Evolutionary conservation across 164 flowering plant species (phyloP).

Genomic region (Magnolia officinalis): DNA sequence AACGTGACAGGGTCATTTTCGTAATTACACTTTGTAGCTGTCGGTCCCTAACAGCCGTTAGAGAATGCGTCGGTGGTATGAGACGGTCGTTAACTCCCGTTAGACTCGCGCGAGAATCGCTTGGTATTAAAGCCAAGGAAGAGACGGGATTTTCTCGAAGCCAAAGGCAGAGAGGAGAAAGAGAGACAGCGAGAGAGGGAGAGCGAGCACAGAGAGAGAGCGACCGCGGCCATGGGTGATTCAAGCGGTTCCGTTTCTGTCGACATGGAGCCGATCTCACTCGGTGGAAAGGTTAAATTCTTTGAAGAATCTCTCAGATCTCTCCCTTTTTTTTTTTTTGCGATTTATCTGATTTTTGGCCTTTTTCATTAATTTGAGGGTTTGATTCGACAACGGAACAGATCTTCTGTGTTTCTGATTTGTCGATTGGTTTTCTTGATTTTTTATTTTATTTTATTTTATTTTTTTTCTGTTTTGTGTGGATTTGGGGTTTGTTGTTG

Average conservation of each 20-base stretch:
- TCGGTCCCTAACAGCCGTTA: not conserved
- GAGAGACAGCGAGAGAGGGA: not conserved
- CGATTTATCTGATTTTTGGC: slow-evolving; percentile 1
- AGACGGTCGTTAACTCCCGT: not conserved
- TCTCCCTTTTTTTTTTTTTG: not conserved
- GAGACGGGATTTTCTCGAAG: not conserved
- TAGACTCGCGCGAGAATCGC: not conserved
- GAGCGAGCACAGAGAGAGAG: not conserved
- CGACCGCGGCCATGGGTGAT: slow-evolving; percentile 51
- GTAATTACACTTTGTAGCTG: not conserved
- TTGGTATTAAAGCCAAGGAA: slow-evolving; percentile 6
- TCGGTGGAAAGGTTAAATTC: slow-evolving; percentile 63
- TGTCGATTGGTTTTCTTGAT: not conserved
- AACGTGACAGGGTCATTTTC: not conserved
- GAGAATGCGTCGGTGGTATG: slow-evolving; percentile 9
- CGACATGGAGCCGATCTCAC: slow-evolving; percentile 70
- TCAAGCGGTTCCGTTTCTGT: slow-evolving; percentile 59
- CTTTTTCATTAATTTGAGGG: not conserved
- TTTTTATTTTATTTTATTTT: too few relatives aligned
- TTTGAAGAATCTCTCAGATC: not conserved
- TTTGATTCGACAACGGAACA: not conserved
- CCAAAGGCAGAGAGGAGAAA: not conserved
- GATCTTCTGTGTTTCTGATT: not conserved
- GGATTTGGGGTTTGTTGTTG: not conserved
- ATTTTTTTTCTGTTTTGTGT: not conserved